A percentile compares a stretch with the other conserved stretches of the same genome.
Conservation (phyloP, 225 moss, liverwort and hornwort genomes). For the Antitrichia curtipendula region DNA sequence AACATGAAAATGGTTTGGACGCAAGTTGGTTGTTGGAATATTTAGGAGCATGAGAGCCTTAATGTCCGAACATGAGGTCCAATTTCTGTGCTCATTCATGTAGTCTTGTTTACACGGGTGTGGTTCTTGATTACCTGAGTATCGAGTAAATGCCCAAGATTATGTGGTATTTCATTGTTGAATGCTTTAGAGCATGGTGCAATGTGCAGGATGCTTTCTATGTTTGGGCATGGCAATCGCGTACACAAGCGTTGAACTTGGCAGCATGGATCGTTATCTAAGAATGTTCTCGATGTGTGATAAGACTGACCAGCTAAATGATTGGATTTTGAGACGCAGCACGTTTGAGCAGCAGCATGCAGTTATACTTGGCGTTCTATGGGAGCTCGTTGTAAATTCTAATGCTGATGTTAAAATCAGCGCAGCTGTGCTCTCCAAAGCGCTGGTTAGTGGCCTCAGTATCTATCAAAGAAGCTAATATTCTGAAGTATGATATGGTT, state of each 20-base stretch:
- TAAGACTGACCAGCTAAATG: background rate
- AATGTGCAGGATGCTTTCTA: background rate
- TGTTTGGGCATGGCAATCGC: background rate
- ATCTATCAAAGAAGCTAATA: background rate
- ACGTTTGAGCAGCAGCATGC: conserved; percentile 81
- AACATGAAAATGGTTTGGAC: background rate
- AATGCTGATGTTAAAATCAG: conserved; percentile 79
- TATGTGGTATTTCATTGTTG: background rate
- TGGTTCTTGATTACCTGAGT: background rate
- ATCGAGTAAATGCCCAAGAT: background rate
- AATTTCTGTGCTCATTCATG: background rate
- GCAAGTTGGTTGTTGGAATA: background rate
- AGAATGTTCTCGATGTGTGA: background rate
- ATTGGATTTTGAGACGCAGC: conserved; percentile 25
- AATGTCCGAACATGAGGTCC: background rate
- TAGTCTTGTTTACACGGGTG: background rate
- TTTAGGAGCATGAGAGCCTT: background rate
- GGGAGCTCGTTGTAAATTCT: conserved; percentile 92
- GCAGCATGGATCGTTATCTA: background rate
- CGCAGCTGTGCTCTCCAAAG: conserved; percentile 83
- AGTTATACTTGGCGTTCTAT: conserved; percentile 71
- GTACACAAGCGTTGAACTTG: background rate
- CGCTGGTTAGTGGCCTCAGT: conserved; percentile 32
- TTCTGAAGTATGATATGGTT: background rate
- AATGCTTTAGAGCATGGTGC: background rate